phyloP scores from a whole-genome alignment of 2,329 filamentous ascomycete species.

The Cladosporium austrohemisphaericum region DNA sequence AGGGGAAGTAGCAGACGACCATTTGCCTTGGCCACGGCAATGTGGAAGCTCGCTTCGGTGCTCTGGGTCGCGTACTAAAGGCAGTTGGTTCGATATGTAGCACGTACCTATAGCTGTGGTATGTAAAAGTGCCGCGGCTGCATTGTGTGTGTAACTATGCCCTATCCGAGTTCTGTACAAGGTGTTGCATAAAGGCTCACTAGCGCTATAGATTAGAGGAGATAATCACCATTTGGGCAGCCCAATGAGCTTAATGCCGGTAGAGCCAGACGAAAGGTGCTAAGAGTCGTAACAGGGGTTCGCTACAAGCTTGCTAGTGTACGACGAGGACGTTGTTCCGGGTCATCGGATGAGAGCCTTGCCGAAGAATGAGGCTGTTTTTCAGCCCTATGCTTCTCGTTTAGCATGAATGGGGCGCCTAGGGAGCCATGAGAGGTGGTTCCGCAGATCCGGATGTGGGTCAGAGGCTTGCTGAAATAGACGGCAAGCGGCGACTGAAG shows the following conservation, averaged over 20 bases:
- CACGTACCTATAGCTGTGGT: slow-evolving; percentile 9
- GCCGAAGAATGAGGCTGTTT: no score
- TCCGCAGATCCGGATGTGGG: no score
- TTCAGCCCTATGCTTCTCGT: no score
- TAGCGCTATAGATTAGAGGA: not conserved
- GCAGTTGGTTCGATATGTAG: slow-evolving; percentile 1
- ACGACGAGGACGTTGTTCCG: no score
- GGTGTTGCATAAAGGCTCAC: not conserved
- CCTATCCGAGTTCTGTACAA: not conserved
- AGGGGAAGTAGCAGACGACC: not conserved
- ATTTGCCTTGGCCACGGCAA: not conserved
- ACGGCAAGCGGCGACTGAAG: no score
- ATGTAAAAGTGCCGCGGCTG: not conserved
- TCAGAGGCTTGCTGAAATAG: no score
- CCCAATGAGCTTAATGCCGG: not conserved
- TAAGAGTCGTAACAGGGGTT: no score
- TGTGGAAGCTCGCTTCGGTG: not conserved
- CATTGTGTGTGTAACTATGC: no score
- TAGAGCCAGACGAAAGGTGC: not conserved
- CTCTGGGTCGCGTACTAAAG: not conserved
- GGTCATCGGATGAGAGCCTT: no score
- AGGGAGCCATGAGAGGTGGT: no score
- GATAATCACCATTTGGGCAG: not conserved
- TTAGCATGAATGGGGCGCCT: no score
- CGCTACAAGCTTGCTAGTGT: no score